phyloP scores from a whole-genome alignment of 2,329 filamentous ascomycete species.

The Aspergillus sp. region DNA sequence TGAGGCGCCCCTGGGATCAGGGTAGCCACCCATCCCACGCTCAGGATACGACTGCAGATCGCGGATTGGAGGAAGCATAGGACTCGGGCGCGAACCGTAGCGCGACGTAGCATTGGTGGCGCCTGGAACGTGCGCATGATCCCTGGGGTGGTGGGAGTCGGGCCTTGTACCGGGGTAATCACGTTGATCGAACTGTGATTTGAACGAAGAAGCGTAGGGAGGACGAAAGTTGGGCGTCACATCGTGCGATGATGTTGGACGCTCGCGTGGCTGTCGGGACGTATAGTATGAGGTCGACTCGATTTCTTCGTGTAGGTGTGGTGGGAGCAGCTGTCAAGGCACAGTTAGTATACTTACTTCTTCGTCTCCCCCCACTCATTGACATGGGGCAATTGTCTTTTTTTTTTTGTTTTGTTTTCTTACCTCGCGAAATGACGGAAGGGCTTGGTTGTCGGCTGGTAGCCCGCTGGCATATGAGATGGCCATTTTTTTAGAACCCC shows the following conservation, averaged over 20 bases:
- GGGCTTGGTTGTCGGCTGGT: conserved; percentile 32
- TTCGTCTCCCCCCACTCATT: background rate
- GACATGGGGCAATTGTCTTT: too few relatives aligned
- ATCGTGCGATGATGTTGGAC: conserved; percentile 30
- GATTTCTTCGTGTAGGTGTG: conserved; percentile 44
- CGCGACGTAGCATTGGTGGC: conserved; percentile 17
- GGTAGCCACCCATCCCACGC: conserved; percentile 25
- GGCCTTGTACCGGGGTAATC: conserved; percentile 26
- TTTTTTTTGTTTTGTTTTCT: conserved; percentile 12
- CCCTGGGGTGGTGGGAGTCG: conserved; percentile 19
- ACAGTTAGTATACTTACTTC: conserved; percentile 10
- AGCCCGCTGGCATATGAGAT: conserved; percentile 38
- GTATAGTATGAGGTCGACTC: conserved; percentile 38
- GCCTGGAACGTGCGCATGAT: conserved; percentile 22
- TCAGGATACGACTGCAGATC: conserved; percentile 36
- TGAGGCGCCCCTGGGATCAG: conserved; percentile 25
- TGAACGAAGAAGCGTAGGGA: conserved; percentile 22
- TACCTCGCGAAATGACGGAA: conserved; percentile 42
- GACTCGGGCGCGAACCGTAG: conserved; percentile 33
- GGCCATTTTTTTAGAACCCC: conserved; percentile 38
- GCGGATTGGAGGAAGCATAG: conserved; percentile 38
- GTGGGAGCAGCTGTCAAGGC: conserved; percentile 34
- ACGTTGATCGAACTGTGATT: conserved; percentile 24
- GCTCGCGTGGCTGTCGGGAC: conserved; percentile 31
- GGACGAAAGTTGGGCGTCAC: conserved; percentile 31